phyloP scores from a whole-genome alignment of 345 rosid species.

The Tarenaya hassleriana region DNA sequence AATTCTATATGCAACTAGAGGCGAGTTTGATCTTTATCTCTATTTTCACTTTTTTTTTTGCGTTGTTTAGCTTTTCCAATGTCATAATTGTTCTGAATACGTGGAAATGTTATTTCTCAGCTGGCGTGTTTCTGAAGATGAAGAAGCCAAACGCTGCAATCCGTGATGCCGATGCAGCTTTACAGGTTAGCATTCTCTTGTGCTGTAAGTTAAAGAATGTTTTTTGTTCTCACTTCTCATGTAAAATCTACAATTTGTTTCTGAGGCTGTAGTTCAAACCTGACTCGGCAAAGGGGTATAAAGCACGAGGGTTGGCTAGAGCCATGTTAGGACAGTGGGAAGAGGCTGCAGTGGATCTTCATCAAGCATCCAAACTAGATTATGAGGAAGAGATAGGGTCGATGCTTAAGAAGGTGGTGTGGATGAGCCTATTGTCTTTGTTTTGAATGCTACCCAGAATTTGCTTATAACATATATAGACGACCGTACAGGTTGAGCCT shows the following conservation, averaged over 20 bases:
- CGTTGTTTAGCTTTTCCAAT: too few relatives aligned
- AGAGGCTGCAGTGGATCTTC: constrained; percentile 72
- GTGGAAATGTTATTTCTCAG: constrained; percentile 35
- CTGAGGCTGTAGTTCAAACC: constrained; percentile 57
- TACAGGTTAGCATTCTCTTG: constrained; percentile 41
- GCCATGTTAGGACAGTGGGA: constrained; percentile 76
- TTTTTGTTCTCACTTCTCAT: too few relatives aligned
- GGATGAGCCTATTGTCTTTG: constrained; percentile 9
- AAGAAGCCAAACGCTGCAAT: constrained; percentile 84
- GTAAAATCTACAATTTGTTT: constrained; percentile 15
- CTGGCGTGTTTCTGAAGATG: constrained; percentile 45
- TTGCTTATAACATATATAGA: constrained; percentile 9
- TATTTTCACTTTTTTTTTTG: not conserved
- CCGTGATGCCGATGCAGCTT: constrained; percentile 65
- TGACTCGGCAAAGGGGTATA: constrained; percentile 83
- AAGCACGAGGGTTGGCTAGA: constrained; percentile 75
- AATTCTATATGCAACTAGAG: constrained; percentile 75
- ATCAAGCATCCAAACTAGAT: constrained; percentile 73
- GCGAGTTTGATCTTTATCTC: constrained; percentile 25
- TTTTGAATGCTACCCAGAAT: constrained; percentile 7
- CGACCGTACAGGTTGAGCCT: constrained; percentile 61
- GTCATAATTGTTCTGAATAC: constrained; percentile 18
- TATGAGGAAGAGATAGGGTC: constrained; percentile 70
- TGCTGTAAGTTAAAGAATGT: too few relatives aligned
- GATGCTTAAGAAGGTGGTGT: constrained; percentile 60